Evolutionary conservation across 805 yeast species (phyloP).

Genomic region (Candida sakaeoensis): DNA sequence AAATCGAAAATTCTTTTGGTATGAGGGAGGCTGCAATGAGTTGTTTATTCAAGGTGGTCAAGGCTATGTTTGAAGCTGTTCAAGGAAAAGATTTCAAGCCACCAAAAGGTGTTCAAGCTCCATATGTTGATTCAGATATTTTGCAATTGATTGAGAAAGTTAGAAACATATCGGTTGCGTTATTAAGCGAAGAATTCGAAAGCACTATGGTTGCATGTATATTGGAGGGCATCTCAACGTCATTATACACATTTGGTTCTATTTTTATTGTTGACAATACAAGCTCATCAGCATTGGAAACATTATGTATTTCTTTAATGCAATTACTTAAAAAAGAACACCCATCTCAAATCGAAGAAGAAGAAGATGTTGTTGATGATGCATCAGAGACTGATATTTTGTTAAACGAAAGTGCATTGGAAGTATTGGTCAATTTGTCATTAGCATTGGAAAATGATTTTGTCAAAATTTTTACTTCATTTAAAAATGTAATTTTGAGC

Average conservation of each 20-base stretch:
- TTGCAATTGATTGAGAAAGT: constrained; percentile 60
- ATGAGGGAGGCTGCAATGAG: constrained; percentile 82
- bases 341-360: constrained; percentile 69
- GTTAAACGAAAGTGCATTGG: constrained; percentile 79
- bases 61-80: constrained; percentile 59
- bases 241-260: constrained; percentile 69
- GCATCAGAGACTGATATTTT: constrained; percentile 53
- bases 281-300: constrained; percentile 49
- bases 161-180: constrained; percentile 59
- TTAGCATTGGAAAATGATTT: constrained; percentile 78
- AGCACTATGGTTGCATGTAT: constrained; percentile 74
- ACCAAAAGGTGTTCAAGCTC: constrained; percentile 59
- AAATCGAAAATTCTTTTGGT: constrained; percentile 84
- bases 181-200: constrained; percentile 79
- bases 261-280: constrained; percentile 63
- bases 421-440: constrained; percentile 76
- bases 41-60: constrained; percentile 78
- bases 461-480: constrained; percentile 63
- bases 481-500: constrained; percentile 59
- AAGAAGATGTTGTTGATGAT: constrained; percentile 53
- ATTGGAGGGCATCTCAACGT: constrained; percentile 69
- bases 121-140: constrained; percentile 57
- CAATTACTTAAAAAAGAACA: constrained; percentile 77
- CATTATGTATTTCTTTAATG: constrained; percentile 68
- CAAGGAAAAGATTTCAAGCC: constrained; percentile 45